These are phyloP conservation scores for Annulohypoxylon stygium DNA, from an alignment of 495 filamentous ascomycete genomes.

Conservation along the genomic window DNA sequence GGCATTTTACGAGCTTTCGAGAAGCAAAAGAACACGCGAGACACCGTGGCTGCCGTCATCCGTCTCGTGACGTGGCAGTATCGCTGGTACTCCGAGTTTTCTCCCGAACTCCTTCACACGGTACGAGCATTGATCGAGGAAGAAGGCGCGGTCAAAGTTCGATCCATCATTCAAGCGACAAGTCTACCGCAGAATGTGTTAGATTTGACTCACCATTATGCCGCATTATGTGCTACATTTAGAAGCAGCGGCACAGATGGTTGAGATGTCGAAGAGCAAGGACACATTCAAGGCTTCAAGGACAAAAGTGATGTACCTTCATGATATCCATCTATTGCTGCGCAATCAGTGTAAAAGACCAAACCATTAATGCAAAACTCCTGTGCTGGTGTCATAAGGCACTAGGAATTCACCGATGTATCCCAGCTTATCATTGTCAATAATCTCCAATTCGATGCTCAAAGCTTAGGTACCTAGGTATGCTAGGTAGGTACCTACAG, in stretches of 20 bases:
- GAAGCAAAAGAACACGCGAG: conserved; percentile 78
- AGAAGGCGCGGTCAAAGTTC: conserved; percentile 96
- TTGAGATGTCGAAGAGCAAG: conserved; percentile 52
- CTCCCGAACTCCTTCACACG: conserved; percentile 84
- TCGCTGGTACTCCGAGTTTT: conserved; percentile 99
- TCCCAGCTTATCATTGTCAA: background rate
- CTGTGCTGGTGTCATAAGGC: background rate
- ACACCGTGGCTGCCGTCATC: conserved; percentile 83
- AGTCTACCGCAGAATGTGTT: conserved; percentile 92
- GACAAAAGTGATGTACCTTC: conserved; percentile 30
- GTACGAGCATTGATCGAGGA: conserved; percentile 95
- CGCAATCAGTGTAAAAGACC: conserved; percentile 15
- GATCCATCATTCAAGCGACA: conserved; percentile 96
- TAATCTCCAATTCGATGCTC: background rate
- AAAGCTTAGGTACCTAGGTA: no score
- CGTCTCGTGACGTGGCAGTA: conserved; percentile 97
- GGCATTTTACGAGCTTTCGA: conserved; percentile 82
- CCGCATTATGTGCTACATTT: conserved; percentile 92
- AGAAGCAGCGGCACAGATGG: conserved; percentile 94
- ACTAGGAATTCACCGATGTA: background rate
- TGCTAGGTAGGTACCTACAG: no score
- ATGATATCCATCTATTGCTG: conserved; percentile 44
- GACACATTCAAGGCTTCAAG: background rate
- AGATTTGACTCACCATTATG: conserved; percentile 96
- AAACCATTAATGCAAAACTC: conserved; percentile 25